A percentile compares a stretch with the other conserved stretches of the same genome.
phyloP scores from a whole-genome alignment of 2,329 filamentous ascomycete species.

The Gaeumannomyces tritici region DNA sequence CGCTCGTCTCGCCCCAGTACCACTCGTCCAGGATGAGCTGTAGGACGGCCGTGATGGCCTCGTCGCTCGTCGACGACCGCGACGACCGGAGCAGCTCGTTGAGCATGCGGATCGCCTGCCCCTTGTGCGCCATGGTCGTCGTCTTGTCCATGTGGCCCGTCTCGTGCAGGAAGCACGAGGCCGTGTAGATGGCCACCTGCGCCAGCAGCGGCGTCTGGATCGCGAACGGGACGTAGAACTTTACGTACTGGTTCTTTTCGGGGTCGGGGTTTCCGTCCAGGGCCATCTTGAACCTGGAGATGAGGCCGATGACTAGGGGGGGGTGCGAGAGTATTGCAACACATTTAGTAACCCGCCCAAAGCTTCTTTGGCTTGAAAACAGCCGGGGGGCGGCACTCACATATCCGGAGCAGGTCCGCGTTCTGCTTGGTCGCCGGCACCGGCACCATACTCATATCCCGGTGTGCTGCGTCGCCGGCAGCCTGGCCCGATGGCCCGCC shows the following conservation, averaged over 20 bases:
- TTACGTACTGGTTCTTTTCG: conserved; percentile 31
- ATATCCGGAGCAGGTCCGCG: conserved; percentile 36
- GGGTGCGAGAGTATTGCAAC: neutral
- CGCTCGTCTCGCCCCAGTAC: conserved; percentile 39
- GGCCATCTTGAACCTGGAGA: conserved; percentile 40
- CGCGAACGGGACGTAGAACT: conserved; percentile 35
- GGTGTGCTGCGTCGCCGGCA: neutral
- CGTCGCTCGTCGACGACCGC: conserved; percentile 27
- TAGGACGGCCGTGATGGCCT: conserved; percentile 34
- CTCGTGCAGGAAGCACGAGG: conserved; percentile 41
- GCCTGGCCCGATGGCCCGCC: neutral
- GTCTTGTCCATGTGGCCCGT: conserved; percentile 34
- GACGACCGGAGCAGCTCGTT: conserved; percentile 32
- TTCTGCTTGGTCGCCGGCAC: conserved; percentile 31
- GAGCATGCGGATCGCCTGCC: conserved; percentile 31
- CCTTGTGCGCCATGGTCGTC: conserved; percentile 31
- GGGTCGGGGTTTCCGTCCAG: conserved; percentile 37
- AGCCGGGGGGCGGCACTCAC: conserved; percentile 20
- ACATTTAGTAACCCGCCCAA: neutral
- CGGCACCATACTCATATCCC: conserved; percentile 17
- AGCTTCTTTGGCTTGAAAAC: too few species aligned
- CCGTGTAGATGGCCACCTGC: conserved; percentile 38
- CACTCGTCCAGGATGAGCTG: conserved; percentile 42
- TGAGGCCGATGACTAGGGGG: conserved; percentile 31
- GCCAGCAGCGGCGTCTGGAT: conserved; percentile 39